Percentiles rank a stretch among this genome's conserved stretches.
Conservation (phyloP, 345 rosid species). For the Eucalyptus cloeziana region DNA sequence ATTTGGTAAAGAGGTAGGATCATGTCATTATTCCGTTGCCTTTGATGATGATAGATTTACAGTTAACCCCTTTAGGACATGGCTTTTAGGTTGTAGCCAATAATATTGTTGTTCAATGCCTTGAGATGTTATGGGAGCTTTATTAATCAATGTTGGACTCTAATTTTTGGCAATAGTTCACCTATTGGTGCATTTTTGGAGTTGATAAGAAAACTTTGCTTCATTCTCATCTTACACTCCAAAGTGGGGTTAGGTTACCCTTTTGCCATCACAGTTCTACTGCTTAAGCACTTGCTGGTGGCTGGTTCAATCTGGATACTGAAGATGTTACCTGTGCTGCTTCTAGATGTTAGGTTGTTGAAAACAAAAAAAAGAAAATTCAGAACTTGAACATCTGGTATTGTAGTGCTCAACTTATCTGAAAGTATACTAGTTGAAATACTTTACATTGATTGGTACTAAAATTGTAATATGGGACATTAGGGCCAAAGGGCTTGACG, state of each 20-base stretch:
- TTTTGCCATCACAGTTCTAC: not conserved
- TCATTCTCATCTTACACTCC: not conserved
- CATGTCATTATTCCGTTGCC: not conserved
- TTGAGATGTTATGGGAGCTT: not conserved
- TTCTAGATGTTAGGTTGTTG: not conserved
- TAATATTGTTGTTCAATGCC: not conserved
- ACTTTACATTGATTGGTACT: not conserved
- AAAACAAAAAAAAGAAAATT: not conserved
- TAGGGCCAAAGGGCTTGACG: not conserved
- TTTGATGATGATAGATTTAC: not conserved
- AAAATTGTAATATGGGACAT: not conserved
- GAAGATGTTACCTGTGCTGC: not conserved
- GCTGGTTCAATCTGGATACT: not conserved
- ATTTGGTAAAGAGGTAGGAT: slow-evolving; percentile 76
- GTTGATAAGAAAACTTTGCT: not conserved
- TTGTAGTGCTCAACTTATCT: not conserved
- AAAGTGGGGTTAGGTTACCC: not conserved
- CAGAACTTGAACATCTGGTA: not conserved
- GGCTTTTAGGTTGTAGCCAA: not conserved
- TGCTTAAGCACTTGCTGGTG: not conserved
- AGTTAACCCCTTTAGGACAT: not conserved
- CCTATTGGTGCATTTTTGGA: not conserved
- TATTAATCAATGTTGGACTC: not conserved
- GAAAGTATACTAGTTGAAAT: not conserved
- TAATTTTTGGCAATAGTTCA: not conserved